These are phyloP conservation scores for Heliamphora pulchella DNA, from an alignment of 179 eudicot species.

Conservation along the genomic window DNA sequence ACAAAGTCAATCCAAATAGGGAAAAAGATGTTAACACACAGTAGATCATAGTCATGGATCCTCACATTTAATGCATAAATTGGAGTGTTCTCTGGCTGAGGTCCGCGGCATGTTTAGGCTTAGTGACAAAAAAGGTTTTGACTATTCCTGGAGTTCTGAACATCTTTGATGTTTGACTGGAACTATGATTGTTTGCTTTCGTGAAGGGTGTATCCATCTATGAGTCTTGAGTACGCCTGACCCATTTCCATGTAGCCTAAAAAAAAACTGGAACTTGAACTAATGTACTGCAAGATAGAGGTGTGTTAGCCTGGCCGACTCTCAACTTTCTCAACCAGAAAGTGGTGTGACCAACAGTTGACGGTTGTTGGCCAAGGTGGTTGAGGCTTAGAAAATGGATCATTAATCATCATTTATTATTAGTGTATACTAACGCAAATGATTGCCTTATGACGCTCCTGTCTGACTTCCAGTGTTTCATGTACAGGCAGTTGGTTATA, in stretches of 20 bases:
- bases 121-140: constrained; percentile 9
- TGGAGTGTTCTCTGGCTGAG: background rate
- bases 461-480: background rate
- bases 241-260: background rate
- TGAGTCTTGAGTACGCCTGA: background rate
- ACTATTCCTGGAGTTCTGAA: background rate
- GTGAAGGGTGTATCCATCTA: background rate
- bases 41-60: background rate
- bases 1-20: background rate
- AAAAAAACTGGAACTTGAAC: background rate
- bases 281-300: background rate
- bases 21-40: background rate
- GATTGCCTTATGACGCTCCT: background rate
- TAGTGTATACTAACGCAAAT: background rate
- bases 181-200: background rate
- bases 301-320: background rate
- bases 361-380: constrained; percentile 10
- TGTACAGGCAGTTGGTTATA: constrained; percentile 94
- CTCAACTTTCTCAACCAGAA: constrained; percentile 1
- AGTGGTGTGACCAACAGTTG: background rate
- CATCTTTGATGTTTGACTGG: background rate
- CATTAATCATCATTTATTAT: background rate
- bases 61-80: background rate
- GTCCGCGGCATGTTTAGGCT: background rate
- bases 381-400: background rate